Base-by-base conservation (phyloP, 176 grass and related monocot species). In the Tillandsia fasciculata region DNA sequence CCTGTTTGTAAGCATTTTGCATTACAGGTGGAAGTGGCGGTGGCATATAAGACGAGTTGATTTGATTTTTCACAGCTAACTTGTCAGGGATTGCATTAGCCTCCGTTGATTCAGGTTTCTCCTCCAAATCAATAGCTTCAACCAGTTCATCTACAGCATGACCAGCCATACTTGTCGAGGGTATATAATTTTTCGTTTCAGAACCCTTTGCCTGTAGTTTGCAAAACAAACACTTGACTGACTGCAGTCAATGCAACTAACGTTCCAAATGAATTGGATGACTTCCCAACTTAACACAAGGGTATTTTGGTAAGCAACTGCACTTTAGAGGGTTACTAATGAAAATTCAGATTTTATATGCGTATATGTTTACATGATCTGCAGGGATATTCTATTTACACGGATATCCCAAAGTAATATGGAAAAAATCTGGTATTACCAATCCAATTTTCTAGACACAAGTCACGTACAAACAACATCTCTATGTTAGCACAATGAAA, bases 131-230 rank as follows among this genome's bases (percentile, higher is more conserved):
- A 80, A 83, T 49, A 57, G 89, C 85, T 66, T 88, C 85, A 11
- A 75, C 53, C 12, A 85, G 70, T 77, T 91, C 89, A 78, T 92
- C 83, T 56, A 80, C 29, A 50, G 84, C 82, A 85, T 87, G 73
- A 64, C 85, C 85, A 70, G 85, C 77, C 89, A 92, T 88, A 64
- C 89, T 79, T 27, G 89, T 92, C 22, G 85, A 78, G 27, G 82
- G 89, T 63, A 92, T 78, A 73, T 63, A 58, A 51, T 85, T 78
- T 47, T 74, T 82, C 15, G 68, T 50, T 49, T 86, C 82, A 80
- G 79, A 87, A 80, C 70, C 73, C 78, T 83, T 92, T n/a, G 61
- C 82, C 89, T 92, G 85, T 47, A 69, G 77, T 12, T 85, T 74
- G 28, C 29, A 53, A 86, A 73, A 64, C 63, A 53, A 68, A 9